Evolutionary conservation across 2,329 filamentous ascomycete species (phyloP).

Genomic region (Scytalidium sp.): DNA sequence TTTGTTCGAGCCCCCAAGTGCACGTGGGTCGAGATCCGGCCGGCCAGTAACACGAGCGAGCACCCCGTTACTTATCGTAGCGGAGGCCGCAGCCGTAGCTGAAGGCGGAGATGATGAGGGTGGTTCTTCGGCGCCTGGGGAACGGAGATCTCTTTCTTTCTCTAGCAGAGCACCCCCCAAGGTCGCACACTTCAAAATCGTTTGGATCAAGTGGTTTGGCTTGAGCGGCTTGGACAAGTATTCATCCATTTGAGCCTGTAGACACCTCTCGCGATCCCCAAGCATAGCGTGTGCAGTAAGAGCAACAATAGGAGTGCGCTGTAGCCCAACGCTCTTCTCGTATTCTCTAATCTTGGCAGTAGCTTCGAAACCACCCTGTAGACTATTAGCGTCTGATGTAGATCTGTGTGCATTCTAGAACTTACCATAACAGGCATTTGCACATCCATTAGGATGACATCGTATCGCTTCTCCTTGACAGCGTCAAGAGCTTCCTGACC

Average conservation of each 20-base stretch:
- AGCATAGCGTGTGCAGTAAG: conserved; percentile 98
- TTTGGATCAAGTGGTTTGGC: conserved; percentile 96
- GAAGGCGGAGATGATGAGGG: conserved; percentile 8
- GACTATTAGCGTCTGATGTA: conserved; percentile 32
- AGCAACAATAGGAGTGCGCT: conserved; percentile 91
- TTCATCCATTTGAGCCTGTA: conserved; percentile 98
- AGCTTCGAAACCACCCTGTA: conserved; percentile 88
- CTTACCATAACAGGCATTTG: conserved; percentile 99
- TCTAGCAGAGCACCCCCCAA: conserved; percentile 81
- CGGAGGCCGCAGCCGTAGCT: conserved; percentile 8
- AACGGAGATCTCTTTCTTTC: conserved; percentile 62
- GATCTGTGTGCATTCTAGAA: conserved; percentile 1
- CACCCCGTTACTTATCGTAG: conserved; percentile 32
- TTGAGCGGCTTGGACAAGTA: conserved; percentile 96
- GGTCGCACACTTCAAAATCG: conserved; percentile 93
- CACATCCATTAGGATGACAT: conserved; percentile 98
- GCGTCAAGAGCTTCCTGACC: conserved; percentile 89
- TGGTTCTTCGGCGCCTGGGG: conserved; percentile 25
- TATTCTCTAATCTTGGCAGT: conserved; percentile 96
- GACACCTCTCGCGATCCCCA: conserved; percentile 95
- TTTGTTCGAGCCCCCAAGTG: conserved; percentile 67
- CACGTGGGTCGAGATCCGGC: conserved; percentile 57
- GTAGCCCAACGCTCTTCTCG: conserved; percentile 75
- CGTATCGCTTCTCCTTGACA: conserved; percentile 89
- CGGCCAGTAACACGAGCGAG: conserved; percentile 31